Base-by-base conservation (phyloP, 768 basidiomycete genomes). In the Phylloporus arenicola region DNA sequence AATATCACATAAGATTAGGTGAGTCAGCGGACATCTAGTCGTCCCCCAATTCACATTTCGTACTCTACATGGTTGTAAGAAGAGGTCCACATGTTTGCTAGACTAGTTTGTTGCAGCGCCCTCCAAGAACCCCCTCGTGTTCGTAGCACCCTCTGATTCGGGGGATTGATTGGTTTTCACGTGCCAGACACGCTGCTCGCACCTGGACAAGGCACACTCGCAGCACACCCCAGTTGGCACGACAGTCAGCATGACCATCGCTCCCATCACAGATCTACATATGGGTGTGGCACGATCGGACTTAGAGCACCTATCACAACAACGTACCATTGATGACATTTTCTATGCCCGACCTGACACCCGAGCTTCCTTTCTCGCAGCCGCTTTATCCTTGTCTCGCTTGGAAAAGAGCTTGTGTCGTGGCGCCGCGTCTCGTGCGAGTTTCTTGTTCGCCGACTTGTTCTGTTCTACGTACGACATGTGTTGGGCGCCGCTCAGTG, bases 391-490 rank as follows among this genome's bases (percentile, higher is more conserved):
- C 71, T 85, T 86, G 53, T 91, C 88, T 34, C 90, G 83, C 68
- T 89, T 90, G 43, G 81, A 75, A 66, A 93, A 92, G 22, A 92
- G 67, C 68, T 87, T 89, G 74, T 89, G 82, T 44, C 89, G 79
- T 48, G 75, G 75, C 37, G 75, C 73, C 22, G 59, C 60, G 41
- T 76, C 75, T 47, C 67, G 66, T 24, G 86, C 80, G 10, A 90
- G 74, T 50, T 81, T 82, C 74, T 86, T 88, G 76, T 94, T 94
- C 45, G 84, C 88, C 19, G 85, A 87, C 68, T 90, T 91, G 72
- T 93, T 92, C 68, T 91, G 86, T 70, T 93, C 92, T 42, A 91
- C 77, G 60, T 93, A 94, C 42, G 88, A 89, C 91, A 93, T 92
- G 60, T 90, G 89, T 59, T 90, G 88, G 4, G 82, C 90, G 29